Evolutionary conservation across 2,329 filamentous ascomycete species (phyloP), one percentile per base, ranked within the genome.

Genomic region (Zymoseptoria ardabiliae): DNA sequence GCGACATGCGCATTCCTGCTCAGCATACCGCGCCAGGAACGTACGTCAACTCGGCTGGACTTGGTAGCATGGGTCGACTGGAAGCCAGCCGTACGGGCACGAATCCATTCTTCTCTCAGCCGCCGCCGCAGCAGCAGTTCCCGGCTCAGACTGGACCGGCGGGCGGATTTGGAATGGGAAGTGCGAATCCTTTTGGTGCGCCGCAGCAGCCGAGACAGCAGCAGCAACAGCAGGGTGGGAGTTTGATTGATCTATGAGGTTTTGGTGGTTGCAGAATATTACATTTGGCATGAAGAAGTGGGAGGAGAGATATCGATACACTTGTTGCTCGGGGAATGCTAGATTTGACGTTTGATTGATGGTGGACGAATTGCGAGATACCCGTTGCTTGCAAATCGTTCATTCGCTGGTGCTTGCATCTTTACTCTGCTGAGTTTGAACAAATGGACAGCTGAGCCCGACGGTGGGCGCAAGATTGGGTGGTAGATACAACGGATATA

Each of bases 11-110:
- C 74, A 96, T 99, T 64, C 94, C 94, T 1, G 87, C 94, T 2
- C 94, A 99, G 73, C 94, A 99, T 74, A 99, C 94, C 0, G 91
- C 94, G 1, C 94, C 94, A 0, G 94, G 93, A 23, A 95, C 90
- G 0, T 99, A 97, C 73, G 88, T 99, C 77, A 99, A 99, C 77
- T 96, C 90, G 61, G 91, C 94, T 6, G 94, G 94, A 54, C 81
- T 88, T 45, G 90, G 90, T n/a, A 66, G 63, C 2, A 77, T 90
- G 59, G 85, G 85, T 67, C 83, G 84, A 59, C 76, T 97, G 50
- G 89, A 91, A 63, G 79, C 81, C 3, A 75, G 78, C 10, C 81
- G 81, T 58, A 90, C 90, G 0, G 88, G 88, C 30, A 94, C 84
- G 78, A 97, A 97, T 71, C 94, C 94, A 0, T 99, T 97, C 78